phyloP scores from a whole-genome alignment of 1,284 basidiomycete genomes.

The Rhodotorula sp. region DNA sequence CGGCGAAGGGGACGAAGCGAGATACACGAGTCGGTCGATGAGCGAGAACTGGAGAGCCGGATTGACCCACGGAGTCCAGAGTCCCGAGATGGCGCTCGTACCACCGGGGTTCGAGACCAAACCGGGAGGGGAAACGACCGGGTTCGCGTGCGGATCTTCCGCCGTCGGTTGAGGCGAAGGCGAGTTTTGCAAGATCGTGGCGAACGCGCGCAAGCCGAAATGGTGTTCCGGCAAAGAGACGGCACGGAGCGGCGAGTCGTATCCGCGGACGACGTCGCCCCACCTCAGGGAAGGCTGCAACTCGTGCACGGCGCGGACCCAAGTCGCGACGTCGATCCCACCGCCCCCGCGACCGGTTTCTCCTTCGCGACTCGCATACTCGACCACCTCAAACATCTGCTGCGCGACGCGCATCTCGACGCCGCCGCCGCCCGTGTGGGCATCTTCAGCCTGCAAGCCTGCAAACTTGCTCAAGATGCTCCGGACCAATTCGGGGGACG shows the following conservation, averaged over 20 bases:
- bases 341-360: constrained; percentile 20
- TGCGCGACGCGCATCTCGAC: constrained; percentile 29
- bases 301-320: constrained; percentile 34
- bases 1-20: constrained; percentile 57
- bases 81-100: constrained; percentile 39
- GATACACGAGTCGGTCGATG: constrained; percentile 78
- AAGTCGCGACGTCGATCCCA: constrained; percentile 16
- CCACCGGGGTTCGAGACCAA: constrained; percentile 29
- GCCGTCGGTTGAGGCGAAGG: constrained; percentile 12
- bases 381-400: constrained; percentile 34
- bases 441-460: constrained; percentile 47
- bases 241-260: constrained; percentile 71
- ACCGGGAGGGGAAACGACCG: constrained; percentile 3
- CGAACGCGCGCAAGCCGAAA: constrained; percentile 71
- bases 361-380: constrained; percentile 29
- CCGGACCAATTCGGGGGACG: constrained; percentile 60
- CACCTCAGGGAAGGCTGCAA: constrained; percentile 53
- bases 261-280: constrained; percentile 72
- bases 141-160: constrained; percentile 16
- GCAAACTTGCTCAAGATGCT: constrained; percentile 69
- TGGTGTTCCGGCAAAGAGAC: constrained; percentile 59
- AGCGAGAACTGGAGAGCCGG: constrained; percentile 80
- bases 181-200: constrained; percentile 69
- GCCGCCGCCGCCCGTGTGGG: not conserved
- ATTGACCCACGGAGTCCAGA: constrained; percentile 68